A percentile compares a stretch with the other conserved stretches of the same genome.
Conservation (phyloP, 2,329 filamentous ascomycete species). For the Orbilia quercus region DNA sequence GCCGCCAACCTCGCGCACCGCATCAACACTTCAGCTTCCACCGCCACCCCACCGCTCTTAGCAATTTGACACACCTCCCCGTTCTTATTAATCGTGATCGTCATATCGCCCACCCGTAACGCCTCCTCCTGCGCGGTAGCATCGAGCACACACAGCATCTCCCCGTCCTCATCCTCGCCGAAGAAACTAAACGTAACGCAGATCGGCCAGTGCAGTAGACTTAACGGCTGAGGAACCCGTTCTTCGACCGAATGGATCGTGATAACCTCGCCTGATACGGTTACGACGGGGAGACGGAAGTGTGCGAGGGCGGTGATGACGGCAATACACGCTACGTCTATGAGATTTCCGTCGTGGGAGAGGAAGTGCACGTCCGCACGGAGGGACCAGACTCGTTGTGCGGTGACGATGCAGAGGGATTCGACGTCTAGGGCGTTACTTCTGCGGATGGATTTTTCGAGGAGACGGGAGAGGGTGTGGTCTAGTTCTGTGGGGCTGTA, state of each 20-base stretch:
- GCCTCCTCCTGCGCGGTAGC: conserved; percentile 80
- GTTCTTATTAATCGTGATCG: conserved; percentile 86
- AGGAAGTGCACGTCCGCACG: conserved; percentile 92
- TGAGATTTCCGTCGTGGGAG: conserved; percentile 87
- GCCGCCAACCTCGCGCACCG: conserved; percentile 79
- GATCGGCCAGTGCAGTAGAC: conserved; percentile 90
- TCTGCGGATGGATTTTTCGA: conserved; percentile 93
- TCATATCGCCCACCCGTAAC: conserved; percentile 76
- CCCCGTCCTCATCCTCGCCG: conserved; percentile 69
- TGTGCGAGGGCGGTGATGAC: conserved; percentile 89
- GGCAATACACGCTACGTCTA: conserved; percentile 86
- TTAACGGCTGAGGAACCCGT: conserved; percentile 87
- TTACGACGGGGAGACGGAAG: conserved; percentile 89
- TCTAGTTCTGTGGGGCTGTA: conserved; percentile 82
- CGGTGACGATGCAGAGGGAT: conserved; percentile 91
- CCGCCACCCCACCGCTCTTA: conserved; percentile 84
- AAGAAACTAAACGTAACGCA: conserved; percentile 92
- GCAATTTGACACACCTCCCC: conserved; percentile 91
- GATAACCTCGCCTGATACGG: conserved; percentile 83
- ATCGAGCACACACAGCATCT: conserved; percentile 75
- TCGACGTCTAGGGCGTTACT: conserved; percentile 94
- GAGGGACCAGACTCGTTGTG: conserved; percentile 89
- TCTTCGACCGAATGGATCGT: conserved; percentile 86
- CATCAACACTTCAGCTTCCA: conserved; percentile 82
- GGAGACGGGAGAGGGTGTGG: conserved; percentile 82